A percentile compares a stretch with the other conserved stretches of the same genome.
Conservation (phyloP, 805 yeast species). For the Jamesozyma hellenica region DNA sequence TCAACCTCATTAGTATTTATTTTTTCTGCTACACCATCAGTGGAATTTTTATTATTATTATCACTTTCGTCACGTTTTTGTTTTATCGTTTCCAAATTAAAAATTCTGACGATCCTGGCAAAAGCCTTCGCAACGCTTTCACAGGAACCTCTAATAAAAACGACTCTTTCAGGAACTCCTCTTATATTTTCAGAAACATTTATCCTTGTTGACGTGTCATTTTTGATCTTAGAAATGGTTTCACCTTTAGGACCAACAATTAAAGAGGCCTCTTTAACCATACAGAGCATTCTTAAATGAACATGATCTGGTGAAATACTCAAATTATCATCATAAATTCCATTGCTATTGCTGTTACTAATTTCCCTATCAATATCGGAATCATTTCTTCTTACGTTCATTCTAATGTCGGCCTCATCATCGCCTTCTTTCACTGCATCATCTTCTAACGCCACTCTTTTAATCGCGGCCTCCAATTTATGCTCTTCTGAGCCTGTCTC, state of each 20-base stretch:
- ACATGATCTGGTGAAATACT: constrained; percentile 35
- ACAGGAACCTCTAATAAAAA: constrained; percentile 63
- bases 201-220: constrained; percentile 51
- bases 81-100: constrained; percentile 20
- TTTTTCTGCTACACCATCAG: neutral
- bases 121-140: constrained; percentile 75
- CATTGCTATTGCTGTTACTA: neutral
- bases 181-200: constrained; percentile 64
- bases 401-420: neutral
- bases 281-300: constrained; percentile 63
- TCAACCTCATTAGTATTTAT: neutral
- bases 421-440: constrained; percentile 16
- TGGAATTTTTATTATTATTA: neutral
- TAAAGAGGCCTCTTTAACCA: constrained; percentile 63
- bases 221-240: constrained; percentile 53
- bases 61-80: constrained; percentile 31
- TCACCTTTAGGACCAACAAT: constrained; percentile 80
- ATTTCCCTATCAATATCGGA: neutral
- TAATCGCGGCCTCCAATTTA: constrained; percentile 41
- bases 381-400: neutral
- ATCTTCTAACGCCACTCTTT: constrained; percentile 62
- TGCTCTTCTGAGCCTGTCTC: constrained; percentile 40
- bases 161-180: constrained; percentile 64
- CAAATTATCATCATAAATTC: neutral
- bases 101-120: constrained; percentile 59